Evolutionary conservation across 352 stramenopile genomes (phyloP), one percentile per base, ranked within the genome.

Genomic region (Globisporangium takayamanum): DNA sequence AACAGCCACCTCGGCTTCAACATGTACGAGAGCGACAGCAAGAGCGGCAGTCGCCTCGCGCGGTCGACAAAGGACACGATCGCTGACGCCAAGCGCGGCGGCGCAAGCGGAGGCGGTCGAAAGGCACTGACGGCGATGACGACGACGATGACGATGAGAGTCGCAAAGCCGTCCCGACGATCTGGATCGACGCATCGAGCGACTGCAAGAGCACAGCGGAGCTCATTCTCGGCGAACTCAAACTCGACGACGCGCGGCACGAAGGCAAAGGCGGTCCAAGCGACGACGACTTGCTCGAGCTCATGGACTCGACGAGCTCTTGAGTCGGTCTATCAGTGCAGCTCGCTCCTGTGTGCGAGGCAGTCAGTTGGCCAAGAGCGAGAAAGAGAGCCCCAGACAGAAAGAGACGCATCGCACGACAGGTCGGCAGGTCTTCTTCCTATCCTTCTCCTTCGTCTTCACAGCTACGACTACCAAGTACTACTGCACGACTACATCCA

Each of bases 11-110:
- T 89, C 12, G 84, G 84, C 49, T 74, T 80, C 63, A 94, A 94
- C 68, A 92, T 94, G 82, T 94, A 91, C 70, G 80, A 88, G 53
- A 78, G 81, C 22, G 83, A 91, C 60, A 74, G 77, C 36, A 89
- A 87, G 49, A 72, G 73, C 2, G 30, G 56, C 18, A 33, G 36
- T 5, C 53, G 45, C 11, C 72, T 79, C 55, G 66, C 64, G 5
- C 62, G 62, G 12, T 81, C 76, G 3, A 75, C 76, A 0, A 80
- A 78, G 30, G 76, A 93, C 39, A 69, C 85, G 26, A 71, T 87
- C 12, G 71, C 76, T 0, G 79, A 89, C 22, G 82, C 69, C 26
- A 94, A 94, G 62, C 54, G 63, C 1, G 59, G 63, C 1, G 67
- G 73, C 28, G 69, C 70, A 3, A 78, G 77, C 18, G 70, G 70